A percentile compares a stretch with the other conserved stretches of the same genome.
These are phyloP conservation scores for Dryas integrifolia DNA, from an alignment of 331 rosid species.

Conservation along the genomic window DNA sequence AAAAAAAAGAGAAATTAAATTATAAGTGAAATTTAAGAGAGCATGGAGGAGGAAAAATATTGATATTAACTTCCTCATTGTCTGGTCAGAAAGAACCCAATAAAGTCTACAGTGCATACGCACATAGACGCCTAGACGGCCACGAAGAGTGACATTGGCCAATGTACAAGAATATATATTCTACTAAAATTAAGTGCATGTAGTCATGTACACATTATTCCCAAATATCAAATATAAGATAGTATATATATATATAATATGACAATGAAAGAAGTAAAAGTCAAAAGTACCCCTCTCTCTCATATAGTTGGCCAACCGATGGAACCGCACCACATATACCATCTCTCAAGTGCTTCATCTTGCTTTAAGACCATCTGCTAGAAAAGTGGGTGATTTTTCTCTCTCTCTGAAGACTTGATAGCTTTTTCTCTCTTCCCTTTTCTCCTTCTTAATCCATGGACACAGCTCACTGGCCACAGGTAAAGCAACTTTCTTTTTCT, in stretches of 20 bases:
- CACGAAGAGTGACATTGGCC: conserved; percentile 17
- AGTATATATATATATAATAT: neutral
- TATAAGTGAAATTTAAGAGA: neutral
- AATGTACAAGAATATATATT: conserved; percentile 12
- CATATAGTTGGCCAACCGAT: conserved; percentile 65
- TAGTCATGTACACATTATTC: conserved; percentile 24
- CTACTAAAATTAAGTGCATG: conserved; percentile 22
- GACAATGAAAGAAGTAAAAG: conserved; percentile 26
- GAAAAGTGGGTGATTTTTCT: conserved; percentile 47
- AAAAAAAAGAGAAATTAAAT: no score
- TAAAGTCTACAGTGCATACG: conserved; percentile 36
- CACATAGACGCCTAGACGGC: conserved; percentile 9
- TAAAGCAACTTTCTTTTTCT: conserved; percentile 38
- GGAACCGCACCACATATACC: conserved; percentile 51
- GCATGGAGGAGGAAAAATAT: neutral
- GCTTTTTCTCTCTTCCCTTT: conserved; percentile 40
- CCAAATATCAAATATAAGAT: neutral
- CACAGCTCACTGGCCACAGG: conserved; percentile 98
- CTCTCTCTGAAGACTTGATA: conserved; percentile 40
- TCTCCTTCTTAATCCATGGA: conserved; percentile 66
- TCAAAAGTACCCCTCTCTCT: conserved; percentile 33
- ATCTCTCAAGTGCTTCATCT: conserved; percentile 38
- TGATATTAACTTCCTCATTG: conserved; percentile 4
- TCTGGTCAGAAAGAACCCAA: conserved; percentile 42
- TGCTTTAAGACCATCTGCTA: conserved; percentile 55